These are phyloP conservation scores for Cordyceps javanica DNA, from an alignment of 2,329 filamentous ascomycete species.

Conservation along the genomic window DNA sequence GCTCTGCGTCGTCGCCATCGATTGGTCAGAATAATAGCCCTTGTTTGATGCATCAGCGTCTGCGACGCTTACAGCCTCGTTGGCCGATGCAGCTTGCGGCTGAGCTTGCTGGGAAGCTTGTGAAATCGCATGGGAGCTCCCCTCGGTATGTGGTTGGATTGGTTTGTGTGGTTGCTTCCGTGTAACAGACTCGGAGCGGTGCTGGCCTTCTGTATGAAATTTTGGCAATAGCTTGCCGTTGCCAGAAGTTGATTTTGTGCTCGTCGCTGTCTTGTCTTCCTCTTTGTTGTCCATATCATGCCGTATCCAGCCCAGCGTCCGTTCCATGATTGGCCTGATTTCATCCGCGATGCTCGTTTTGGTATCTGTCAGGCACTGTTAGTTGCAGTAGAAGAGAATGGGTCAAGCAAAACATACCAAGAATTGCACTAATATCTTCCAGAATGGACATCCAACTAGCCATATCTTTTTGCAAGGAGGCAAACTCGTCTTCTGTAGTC, in stretches of 20 bases:
- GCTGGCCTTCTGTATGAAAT: neutral
- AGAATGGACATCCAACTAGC: conserved; percentile 62
- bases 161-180: conserved; percentile 4
- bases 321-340: conserved; percentile 42
- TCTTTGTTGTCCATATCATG: conserved; percentile 38
- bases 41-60: conserved; percentile 20
- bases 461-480: conserved; percentile 61
- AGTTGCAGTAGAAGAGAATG: conserved; percentile 9
- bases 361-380: conserved; percentile 31
- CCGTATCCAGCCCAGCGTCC: conserved; percentile 47
- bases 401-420: conserved; percentile 46
- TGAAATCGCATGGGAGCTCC: neutral
- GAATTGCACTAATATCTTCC: conserved; percentile 56
- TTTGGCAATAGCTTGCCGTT: conserved; percentile 6
- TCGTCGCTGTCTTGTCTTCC: conserved; percentile 11
- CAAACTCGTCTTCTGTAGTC: conserved; percentile 52
- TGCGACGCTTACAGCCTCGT: neutral
- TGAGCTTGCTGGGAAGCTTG: neutral
- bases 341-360: conserved; percentile 38
- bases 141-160: neutral
- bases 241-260: neutral
- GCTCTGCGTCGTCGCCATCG: conserved; percentile 22
- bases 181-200: neutral
- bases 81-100: neutral
- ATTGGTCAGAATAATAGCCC: conserved; percentile 23